These are phyloP conservation scores for Curvularia eragrostidis DNA, from an alignment of 2,329 filamentous ascomycete genomes.

Conservation along the genomic window DNA sequence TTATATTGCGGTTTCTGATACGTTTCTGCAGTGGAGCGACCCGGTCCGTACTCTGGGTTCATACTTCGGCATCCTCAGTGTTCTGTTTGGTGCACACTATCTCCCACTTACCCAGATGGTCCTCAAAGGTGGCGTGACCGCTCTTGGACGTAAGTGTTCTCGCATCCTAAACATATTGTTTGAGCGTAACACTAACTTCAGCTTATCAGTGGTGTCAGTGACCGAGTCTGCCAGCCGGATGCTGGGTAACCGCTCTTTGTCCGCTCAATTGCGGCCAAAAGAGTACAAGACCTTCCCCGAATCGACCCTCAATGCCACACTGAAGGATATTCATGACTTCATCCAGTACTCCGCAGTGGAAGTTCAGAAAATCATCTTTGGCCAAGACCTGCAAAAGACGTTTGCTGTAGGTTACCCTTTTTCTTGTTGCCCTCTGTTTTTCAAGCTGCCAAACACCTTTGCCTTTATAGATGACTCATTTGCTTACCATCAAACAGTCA, in stretches of 20 bases:
- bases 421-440: neutral
- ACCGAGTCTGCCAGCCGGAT: slow-evolving; percentile 1
- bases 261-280: neutral
- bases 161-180: neutral
- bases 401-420: neutral
- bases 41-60: neutral
- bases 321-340: slow-evolving; percentile 4
- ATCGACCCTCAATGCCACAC: slow-evolving; percentile 1
- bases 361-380: neutral
- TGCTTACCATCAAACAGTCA: neutral
- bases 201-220: slow-evolving; percentile 1
- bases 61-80: neutral
- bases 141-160: slow-evolving; percentile 1
- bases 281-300: slow-evolving; percentile 3
- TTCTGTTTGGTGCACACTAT: slow-evolving; percentile 6
- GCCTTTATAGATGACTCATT: neutral
- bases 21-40: neutral
- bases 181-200: neutral
- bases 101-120: slow-evolving; percentile 7
- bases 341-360: slow-evolving; percentile 1
- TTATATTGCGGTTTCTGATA: neutral
- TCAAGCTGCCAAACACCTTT: neutral
- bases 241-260: slow-evolving; percentile 1
- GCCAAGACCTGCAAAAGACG: neutral
- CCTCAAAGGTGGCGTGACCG: slow-evolving; percentile 4